phyloP scores from a whole-genome alignment of 208 protist genomes.

The Leishmania major region DNA sequence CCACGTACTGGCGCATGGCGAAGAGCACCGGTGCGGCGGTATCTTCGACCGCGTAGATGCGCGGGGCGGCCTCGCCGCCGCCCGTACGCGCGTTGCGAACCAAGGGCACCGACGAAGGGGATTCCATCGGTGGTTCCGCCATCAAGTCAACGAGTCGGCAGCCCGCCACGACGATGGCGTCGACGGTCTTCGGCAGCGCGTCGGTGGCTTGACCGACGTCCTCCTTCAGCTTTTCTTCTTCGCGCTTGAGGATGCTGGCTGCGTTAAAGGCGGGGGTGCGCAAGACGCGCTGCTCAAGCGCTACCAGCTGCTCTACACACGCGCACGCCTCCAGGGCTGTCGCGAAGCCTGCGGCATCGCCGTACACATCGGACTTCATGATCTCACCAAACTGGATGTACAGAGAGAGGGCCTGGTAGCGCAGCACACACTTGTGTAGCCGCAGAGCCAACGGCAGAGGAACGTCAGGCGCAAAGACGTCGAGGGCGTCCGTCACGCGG shows the following conservation, averaged over 20 bases:
- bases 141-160: constrained; percentile 26
- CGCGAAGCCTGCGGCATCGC: constrained; percentile 29
- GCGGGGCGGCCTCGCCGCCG: neutral
- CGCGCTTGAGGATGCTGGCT: constrained; percentile 15
- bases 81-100: neutral
- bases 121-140: constrained; percentile 11
- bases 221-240: constrained; percentile 20
- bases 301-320: constrained; percentile 30
- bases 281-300: constrained; percentile 32
- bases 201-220: constrained; percentile 15
- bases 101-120: neutral
- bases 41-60: constrained; percentile 43
- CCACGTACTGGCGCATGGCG: constrained; percentile 58
- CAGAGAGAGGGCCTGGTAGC: constrained; percentile 46
- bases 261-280: constrained; percentile 20
- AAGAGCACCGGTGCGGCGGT: constrained; percentile 59
- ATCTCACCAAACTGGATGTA: constrained; percentile 48
- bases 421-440: constrained; percentile 52
- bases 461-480: constrained; percentile 21
- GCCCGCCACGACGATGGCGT: constrained; percentile 19
- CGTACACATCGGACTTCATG: constrained; percentile 30
- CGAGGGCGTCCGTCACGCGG: constrained; percentile 20
- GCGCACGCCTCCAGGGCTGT: constrained; percentile 17
- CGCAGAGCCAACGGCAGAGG: constrained; percentile 55
- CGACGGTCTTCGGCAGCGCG: neutral